phyloP scores from a whole-genome alignment of 139 green algal genomes.

The Volvox africanus region DNA sequence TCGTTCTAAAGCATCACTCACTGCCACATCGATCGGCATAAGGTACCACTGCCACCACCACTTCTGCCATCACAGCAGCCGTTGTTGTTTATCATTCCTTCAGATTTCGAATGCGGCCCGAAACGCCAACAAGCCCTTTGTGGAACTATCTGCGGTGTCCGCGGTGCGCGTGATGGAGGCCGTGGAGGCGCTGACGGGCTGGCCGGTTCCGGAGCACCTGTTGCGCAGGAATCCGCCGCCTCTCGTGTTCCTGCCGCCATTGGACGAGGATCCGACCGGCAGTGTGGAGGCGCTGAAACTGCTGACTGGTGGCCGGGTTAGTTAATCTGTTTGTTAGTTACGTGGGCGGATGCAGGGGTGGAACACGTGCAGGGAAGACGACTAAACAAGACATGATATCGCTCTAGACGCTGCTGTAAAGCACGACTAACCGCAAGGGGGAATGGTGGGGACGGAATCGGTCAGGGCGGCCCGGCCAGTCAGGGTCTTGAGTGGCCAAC shows the following conservation, averaged over 20 bases:
- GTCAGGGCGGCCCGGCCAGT: too few relatives aligned
- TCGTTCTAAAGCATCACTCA: too few relatives aligned
- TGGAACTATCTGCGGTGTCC: slow-evolving; percentile 16
- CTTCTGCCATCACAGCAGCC: not conserved
- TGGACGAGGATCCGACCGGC: not conserved
- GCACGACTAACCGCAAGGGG: too few relatives aligned
- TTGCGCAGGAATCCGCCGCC: not conserved
- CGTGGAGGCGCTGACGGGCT: not conserved
- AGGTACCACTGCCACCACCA: too few relatives aligned
- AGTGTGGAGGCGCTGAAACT: not conserved
- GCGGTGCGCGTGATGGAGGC: slow-evolving; percentile 24
- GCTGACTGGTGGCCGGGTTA: slow-evolving; percentile 19
- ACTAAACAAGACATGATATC: too few relatives aligned
- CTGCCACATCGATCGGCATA: too few relatives aligned
- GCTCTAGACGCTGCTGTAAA: too few relatives aligned
- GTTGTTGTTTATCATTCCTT: not conserved
- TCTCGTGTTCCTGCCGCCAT: not conserved
- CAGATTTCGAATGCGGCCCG: slow-evolving; percentile 12
- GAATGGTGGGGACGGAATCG: too few relatives aligned
- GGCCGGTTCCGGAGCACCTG: slow-evolving; percentile 20
- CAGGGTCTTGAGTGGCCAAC: too few relatives aligned
- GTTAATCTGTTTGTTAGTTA: not conserved
- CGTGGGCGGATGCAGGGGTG: too few relatives aligned
- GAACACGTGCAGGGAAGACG: too few relatives aligned
- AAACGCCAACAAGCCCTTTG: slow-evolving; percentile 14